phyloP scores from a whole-genome alignment of 176 grass and related monocot species.

The Tillandsia fasciculata region DNA sequence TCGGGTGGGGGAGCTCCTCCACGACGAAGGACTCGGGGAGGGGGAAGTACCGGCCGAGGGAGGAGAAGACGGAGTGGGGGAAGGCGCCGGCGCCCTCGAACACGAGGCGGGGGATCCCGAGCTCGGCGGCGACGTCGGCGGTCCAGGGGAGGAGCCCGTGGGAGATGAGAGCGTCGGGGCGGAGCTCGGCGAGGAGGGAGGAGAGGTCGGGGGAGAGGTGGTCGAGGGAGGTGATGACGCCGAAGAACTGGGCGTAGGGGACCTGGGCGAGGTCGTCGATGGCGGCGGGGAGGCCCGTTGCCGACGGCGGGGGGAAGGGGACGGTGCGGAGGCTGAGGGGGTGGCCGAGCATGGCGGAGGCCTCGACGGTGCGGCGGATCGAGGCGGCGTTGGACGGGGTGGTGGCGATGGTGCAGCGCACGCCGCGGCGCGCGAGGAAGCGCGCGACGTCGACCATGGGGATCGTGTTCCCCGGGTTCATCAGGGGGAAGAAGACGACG shows the following conservation, averaged over 20 bases:
- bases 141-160: not conserved
- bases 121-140: not conserved
- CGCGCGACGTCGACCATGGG: constrained; percentile 18
- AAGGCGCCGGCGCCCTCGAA: constrained; percentile 5
- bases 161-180: constrained; percentile 13
- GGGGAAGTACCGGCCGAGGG: not conserved
- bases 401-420: constrained; percentile 33
- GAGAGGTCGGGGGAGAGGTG: not conserved
- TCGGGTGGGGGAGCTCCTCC: constrained; percentile 2
- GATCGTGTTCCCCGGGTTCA: constrained; percentile 11
- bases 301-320: constrained; percentile 26
- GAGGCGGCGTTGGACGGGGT: constrained; percentile 30
- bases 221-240: not conserved
- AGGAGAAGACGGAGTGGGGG: not conserved
- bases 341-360: not conserved
- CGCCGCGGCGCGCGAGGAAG: constrained; percentile 28
- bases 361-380: constrained; percentile 11
- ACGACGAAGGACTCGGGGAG: not conserved
- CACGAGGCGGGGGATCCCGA: constrained; percentile 16
- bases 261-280: constrained; percentile 16
- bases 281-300: constrained; percentile 24
- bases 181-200: not conserved
- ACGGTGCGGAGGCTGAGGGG: constrained; percentile 28
- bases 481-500: constrained; percentile 8
- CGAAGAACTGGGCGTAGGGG: not conserved